phyloP scores from a whole-genome alignment of 305 asterid species.

The Plantago lanceolata region DNA sequence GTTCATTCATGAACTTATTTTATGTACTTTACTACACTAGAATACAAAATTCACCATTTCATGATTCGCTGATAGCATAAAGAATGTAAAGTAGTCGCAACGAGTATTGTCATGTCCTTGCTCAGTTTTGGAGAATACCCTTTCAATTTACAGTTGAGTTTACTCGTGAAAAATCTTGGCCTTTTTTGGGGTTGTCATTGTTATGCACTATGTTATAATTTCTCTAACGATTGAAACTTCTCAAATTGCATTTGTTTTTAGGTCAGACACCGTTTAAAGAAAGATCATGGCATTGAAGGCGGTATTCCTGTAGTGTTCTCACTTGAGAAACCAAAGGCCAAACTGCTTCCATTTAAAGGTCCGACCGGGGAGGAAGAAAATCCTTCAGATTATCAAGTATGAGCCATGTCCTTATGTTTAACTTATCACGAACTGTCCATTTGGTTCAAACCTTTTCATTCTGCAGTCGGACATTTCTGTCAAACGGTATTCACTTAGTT shows the following conservation, averaged over 20 bases:
- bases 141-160: no score
- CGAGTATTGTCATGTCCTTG: no score
- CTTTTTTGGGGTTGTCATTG: no score
- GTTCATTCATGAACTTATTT: no score
- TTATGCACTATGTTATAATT: no score
- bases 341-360: conserved; percentile 90
- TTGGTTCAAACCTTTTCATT: conserved; percentile 1
- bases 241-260: conserved; percentile 32
- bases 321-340: conserved; percentile 86
- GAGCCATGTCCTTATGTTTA: conserved; percentile 21
- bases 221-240: conserved; percentile 21
- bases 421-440: conserved; percentile 16
- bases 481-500: conserved; percentile 15
- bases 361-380: conserved; percentile 84
- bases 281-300: conserved; percentile 82
- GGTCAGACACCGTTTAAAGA: conserved; percentile 86
- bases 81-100: no score
- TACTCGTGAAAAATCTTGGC: no score
- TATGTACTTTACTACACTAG: no score
- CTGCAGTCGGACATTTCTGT: conserved; percentile 2
- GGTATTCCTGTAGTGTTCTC: conserved; percentile 96
- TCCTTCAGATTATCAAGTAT: conserved; percentile 96
- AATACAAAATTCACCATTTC: no score
- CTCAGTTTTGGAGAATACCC: no score
- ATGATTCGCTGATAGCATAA: no score